Conservation (phyloP, 2,329 filamentous ascomycete genomes). For the Trichoderma gracile region DNA sequence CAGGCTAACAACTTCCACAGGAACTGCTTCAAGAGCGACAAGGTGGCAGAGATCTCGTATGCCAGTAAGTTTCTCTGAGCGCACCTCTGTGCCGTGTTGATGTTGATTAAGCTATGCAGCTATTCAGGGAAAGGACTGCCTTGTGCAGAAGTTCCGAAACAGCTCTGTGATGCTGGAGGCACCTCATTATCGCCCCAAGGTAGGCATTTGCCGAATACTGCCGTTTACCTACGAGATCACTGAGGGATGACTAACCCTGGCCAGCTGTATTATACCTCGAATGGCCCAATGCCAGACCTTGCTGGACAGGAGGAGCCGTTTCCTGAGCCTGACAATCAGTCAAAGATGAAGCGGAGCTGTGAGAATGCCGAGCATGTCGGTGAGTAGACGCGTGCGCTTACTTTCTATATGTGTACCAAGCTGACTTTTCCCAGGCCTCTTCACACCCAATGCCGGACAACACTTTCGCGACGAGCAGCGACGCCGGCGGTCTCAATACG, state of each 20-base stretch:
- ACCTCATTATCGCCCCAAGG: slow-evolving; percentile 79
- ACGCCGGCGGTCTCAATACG: slow-evolving; percentile 74
- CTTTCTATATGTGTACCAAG: background rate
- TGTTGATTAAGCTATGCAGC: slow-evolving; percentile 50
- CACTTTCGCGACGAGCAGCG: slow-evolving; percentile 74
- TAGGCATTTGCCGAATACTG: slow-evolving; percentile 39
- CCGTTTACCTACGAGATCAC: too few relatives aligned
- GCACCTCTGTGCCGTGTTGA: slow-evolving; percentile 29
- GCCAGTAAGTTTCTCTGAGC: slow-evolving; percentile 61
- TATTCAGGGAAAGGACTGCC: slow-evolving; percentile 87
- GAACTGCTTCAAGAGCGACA: slow-evolving; percentile 81
- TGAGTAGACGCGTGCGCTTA: slow-evolving; percentile 43
- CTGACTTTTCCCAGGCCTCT: slow-evolving; percentile 59
- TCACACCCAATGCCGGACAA: slow-evolving; percentile 75
- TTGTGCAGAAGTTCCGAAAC: slow-evolving; percentile 95
- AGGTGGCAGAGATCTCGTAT: slow-evolving; percentile 88
- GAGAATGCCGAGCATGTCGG: slow-evolving; percentile 86
- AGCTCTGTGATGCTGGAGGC: slow-evolving; percentile 93
- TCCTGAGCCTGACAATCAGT: slow-evolving; percentile 76
- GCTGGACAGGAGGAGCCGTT: slow-evolving; percentile 74
- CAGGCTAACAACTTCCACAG: slow-evolving; percentile 41
- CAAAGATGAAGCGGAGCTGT: slow-evolving; percentile 83
- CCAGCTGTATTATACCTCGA: slow-evolving; percentile 56
- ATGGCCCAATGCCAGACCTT: slow-evolving; percentile 50
- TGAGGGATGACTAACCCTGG: background rate